These are phyloP conservation scores for Boletus huronensis DNA, from an alignment of 768 basidiomycete genomes.

Conservation along the genomic window DNA sequence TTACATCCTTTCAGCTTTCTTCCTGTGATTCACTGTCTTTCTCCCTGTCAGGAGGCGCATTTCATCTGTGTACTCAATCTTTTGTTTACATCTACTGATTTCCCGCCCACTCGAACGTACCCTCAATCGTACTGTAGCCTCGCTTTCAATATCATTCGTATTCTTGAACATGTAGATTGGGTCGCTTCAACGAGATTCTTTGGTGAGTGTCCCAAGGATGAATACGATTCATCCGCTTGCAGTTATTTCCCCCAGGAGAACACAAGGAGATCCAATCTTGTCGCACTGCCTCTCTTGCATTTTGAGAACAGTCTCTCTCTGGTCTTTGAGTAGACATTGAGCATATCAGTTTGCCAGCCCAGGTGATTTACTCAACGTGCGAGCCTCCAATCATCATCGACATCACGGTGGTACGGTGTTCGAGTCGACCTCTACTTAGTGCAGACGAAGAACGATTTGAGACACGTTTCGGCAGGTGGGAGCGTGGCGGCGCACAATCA, in stretches of 20 bases:
- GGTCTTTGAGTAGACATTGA: not conserved
- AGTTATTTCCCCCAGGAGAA: not conserved
- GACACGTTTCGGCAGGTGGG: not conserved
- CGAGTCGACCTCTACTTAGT: not conserved
- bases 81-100: conserved; percentile 1
- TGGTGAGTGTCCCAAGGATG: conserved; percentile 10
- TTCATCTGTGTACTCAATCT: not conserved
- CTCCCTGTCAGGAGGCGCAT: not conserved
- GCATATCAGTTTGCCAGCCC: too few species aligned
- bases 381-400: too few species aligned
- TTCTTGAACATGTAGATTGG: not conserved
- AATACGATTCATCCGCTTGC: not conserved
- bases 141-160: conserved; percentile 1
- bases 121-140: not conserved
- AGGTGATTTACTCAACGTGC: too few species aligned
- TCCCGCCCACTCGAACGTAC: not conserved
- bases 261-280: not conserved
- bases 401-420: not conserved
- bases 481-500: not conserved
- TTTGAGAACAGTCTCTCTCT: not conserved
- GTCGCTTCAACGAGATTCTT: not conserved
- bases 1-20: conserved; percentile 12
- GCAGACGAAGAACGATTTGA: not conserved
- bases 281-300: not conserved
- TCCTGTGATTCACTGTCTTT: conserved; percentile 5